Evolutionary conservation across 2,329 filamentous ascomycete species (phyloP).

Genomic region (Ophiosphaerella herpotricha): DNA sequence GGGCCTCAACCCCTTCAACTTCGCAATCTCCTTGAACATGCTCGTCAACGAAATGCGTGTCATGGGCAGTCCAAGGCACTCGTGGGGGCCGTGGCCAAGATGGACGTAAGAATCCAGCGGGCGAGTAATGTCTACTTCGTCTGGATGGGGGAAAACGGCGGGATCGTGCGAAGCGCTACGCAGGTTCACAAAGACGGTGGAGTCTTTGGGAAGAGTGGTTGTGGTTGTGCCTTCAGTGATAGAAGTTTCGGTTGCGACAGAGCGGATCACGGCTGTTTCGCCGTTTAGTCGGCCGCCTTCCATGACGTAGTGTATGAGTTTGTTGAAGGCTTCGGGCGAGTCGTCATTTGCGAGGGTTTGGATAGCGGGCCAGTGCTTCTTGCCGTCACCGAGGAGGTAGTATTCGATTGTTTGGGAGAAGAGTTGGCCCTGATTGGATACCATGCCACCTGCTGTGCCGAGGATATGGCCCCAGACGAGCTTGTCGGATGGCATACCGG

Average conservation of each 20-base stretch:
- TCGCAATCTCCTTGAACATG: conserved; percentile 52
- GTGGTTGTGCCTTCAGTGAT: conserved; percentile 40
- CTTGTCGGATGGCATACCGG: conserved; percentile 52
- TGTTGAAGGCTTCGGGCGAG: conserved; percentile 51
- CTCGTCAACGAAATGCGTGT: conserved; percentile 50
- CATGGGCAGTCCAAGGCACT: conserved; percentile 52
- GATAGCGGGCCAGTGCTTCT: conserved; percentile 54
- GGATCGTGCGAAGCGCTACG: conserved; percentile 50
- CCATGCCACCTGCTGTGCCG: conserved; percentile 59
- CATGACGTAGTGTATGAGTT: conserved; percentile 57
- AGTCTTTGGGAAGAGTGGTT: conserved; percentile 42
- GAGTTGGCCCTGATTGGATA: conserved; percentile 62
- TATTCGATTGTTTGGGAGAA: conserved; percentile 63
- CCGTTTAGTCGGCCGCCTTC: conserved; percentile 51
- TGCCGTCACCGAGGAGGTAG: conserved; percentile 57
- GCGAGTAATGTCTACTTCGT: conserved; percentile 45
- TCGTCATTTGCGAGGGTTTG: conserved; percentile 51
- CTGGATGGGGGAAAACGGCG: conserved; percentile 48
- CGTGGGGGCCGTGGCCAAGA: conserved; percentile 50
- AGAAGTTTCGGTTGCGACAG: conserved; percentile 37
- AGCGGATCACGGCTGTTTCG: conserved; percentile 50
- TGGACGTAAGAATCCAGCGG: conserved; percentile 51
- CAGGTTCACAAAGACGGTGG: conserved; percentile 51
- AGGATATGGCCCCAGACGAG: conserved; percentile 63
- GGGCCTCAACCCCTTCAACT: conserved; percentile 45